Evolutionary conservation across 768 basidiomycete genomes (phyloP), one percentile per base, ranked within the genome.

Genomic region (Amanita pseudoporphyria): DNA sequence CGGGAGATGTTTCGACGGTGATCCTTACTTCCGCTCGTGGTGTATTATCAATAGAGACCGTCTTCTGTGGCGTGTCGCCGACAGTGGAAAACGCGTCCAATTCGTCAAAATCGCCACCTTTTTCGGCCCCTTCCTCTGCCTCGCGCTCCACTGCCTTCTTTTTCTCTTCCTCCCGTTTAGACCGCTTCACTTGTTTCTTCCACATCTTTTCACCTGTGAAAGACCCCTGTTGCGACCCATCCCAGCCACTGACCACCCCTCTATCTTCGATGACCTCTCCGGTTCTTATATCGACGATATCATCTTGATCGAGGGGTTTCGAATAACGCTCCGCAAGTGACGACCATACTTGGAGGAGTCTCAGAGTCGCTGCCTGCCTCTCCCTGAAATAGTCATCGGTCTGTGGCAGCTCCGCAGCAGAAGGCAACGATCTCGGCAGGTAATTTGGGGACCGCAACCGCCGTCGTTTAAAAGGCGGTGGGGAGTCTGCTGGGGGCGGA

Each of bases 261-360:
- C 83, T 76, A 61, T 89, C 83, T 57, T 76, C 79, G 51, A 86
- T 68, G 32, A 90, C 70, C 53, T 74, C 63, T 12, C 71, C 75
- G 7, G 77, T 79, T 49, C 68, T 66, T 2, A 90, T 66, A 58
- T 89, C 82, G 31, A 90, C 70, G 40, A 89, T 81, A 61, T 90
- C 87, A 62, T 90, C 87, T 58, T 89, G 81, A 55, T 86, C 83
- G 35, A 87, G 66, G 37, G 73, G 71, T 45, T 76, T 72, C 26
- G 75, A 72, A 59, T 88, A 84, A 26, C 84, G 76, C 41, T 82
- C 77, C 3, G 77, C 84, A 3, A 89, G 76, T 45, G 76, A 70
- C 19, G 76, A 70, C 87, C 87, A 88, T 10, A 77, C 66, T 54
- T 76, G 73, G 19, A 78, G 65, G 31, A 87, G 67, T 2, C 81